A percentile compares a stretch with the other conserved stretches of the same genome.
These are phyloP conservation scores for Kuraishia molischiana DNA, from an alignment of 805 yeast genomes.

Conservation along the genomic window DNA sequence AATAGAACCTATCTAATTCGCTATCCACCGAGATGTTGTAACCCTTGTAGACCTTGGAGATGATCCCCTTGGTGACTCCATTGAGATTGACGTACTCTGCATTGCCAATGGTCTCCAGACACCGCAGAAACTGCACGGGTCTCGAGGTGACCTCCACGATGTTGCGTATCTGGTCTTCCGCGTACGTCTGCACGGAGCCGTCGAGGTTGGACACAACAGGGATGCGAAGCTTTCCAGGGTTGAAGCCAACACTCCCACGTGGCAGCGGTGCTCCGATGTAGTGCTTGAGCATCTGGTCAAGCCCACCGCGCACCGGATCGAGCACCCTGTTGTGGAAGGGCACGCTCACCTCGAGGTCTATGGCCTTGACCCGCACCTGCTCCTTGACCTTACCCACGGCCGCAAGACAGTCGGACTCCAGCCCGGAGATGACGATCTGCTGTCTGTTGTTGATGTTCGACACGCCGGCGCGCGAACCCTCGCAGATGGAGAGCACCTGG, in stretches of 20 bases:
- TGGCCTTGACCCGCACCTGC: constrained; percentile 12
- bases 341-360: constrained; percentile 18
- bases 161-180: constrained; percentile 14
- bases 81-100: constrained; percentile 20
- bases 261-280: not conserved
- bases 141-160: constrained; percentile 19
- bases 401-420: constrained; percentile 6
- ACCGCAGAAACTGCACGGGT: constrained; percentile 22
- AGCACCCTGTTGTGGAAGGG: constrained; percentile 25
- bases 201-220: constrained; percentile 20
- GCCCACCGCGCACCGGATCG: constrained; percentile 14
- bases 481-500: constrained; percentile 5
- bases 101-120: constrained; percentile 14
- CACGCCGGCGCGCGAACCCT: not conserved
- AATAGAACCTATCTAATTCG: constrained; percentile 6
- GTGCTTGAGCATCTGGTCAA: constrained; percentile 8
- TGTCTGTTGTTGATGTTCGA: constrained; percentile 23
- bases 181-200: constrained; percentile 10
- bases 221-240: constrained; percentile 9
- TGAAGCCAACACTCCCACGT: constrained; percentile 1
- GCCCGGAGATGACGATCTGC: constrained; percentile 24
- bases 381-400: constrained; percentile 7
- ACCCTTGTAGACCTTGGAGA: constrained; percentile 14
- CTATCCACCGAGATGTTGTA: constrained; percentile 1
- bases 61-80: constrained; percentile 13